Base-by-base conservation (phyloP, 495 filamentous ascomycete genomes). In the Hypoxylon rickii region DNA sequence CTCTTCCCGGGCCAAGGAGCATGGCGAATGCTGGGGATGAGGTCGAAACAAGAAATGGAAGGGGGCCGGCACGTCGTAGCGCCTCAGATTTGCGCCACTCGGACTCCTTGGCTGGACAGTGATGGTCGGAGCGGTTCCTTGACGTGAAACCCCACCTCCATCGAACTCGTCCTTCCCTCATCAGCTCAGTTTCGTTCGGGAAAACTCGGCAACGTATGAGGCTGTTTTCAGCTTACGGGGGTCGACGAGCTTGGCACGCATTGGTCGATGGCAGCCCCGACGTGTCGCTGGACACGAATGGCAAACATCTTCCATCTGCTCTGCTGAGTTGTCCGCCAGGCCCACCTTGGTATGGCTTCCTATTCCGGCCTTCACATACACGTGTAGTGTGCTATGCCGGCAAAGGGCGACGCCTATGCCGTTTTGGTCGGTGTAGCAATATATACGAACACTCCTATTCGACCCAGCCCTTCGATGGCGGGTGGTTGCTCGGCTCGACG, bases 21-120 rank as follows among this genome's bases (percentile, higher is more conserved):
- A 8, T 13, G 32, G 32, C 7, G 12, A 8, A 10, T 4, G 45
- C 10, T 41, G n/a, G 29, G 15, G 20, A 33, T 48, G 48, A 59
- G 17, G 55, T 59, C 48, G 48, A 59, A 59, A 59, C 48, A 59
- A 48, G 55, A 42, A 24, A n/a, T n/a, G n/a, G n/a, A n/a, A n/a
- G n/a, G n/a, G n/a, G n/a, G n/a, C n/a, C n/a, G n/a, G n/a, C n/a
- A n/a, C n/a, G n/a, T n/a, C n/a, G n/a, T n/a, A 18, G 37, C 52
- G 44, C 31, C 19, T 56, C 16, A 33, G 34, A 26, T n/a, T 22
- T 55, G 45, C 37, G 40, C 22, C 46, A 58, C 46, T 44, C 7
- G 11, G 24, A n/a, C 24, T 51, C 18, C 24, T 37, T 32, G 33
- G 37, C 24, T 16, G 32, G 42, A 4, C 29, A 21, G 38, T n/a